A percentile compares a stretch with the other conserved stretches of the same genome.
These are phyloP conservation scores for Fulvia fulva DNA, from an alignment of 2,329 filamentous ascomycete species.

Conservation along the genomic window DNA sequence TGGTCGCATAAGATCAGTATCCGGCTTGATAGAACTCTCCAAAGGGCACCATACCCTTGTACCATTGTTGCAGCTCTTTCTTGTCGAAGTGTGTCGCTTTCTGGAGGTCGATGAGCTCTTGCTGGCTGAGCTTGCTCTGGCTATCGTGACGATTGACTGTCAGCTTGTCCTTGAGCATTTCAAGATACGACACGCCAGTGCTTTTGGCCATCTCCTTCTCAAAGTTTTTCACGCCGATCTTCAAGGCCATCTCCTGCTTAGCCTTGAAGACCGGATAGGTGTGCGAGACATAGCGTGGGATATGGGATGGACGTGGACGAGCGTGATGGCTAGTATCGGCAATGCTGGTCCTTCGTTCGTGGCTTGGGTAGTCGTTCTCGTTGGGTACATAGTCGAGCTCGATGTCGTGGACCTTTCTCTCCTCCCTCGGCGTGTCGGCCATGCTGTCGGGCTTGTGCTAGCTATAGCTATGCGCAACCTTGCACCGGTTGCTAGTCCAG, in stretches of 20 bases:
- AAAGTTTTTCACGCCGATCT: slow-evolving; percentile 31
- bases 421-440: slow-evolving; percentile 20
- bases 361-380: neutral
- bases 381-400: slow-evolving; percentile 13
- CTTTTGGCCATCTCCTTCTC: slow-evolving; percentile 29
- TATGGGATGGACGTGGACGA: slow-evolving; percentile 31
- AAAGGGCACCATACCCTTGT: slow-evolving; percentile 69
- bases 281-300: slow-evolving; percentile 30
- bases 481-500: neutral
- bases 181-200: slow-evolving; percentile 27
- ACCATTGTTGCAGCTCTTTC: slow-evolving; percentile 99
- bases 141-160: slow-evolving; percentile 49
- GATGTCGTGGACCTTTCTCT: slow-evolving; percentile 27
- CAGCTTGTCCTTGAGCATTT: slow-evolving; percentile 29
- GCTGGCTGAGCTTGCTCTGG: slow-evolving; percentile 96
- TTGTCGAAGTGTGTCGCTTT: slow-evolving; percentile 98
- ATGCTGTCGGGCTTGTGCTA: slow-evolving; percentile 13
- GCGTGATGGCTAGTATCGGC: slow-evolving; percentile 30
- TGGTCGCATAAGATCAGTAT: slow-evolving; percentile 38
- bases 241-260: slow-evolving; percentile 32
- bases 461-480: neutral
- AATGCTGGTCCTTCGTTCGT: slow-evolving; percentile 15
- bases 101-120: slow-evolving; percentile 92
- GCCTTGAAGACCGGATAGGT: slow-evolving; percentile 32
- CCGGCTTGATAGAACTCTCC: neutral